phyloP scores from a whole-genome alignment of 805 yeast species.

The Sungouiella thailandica region DNA sequence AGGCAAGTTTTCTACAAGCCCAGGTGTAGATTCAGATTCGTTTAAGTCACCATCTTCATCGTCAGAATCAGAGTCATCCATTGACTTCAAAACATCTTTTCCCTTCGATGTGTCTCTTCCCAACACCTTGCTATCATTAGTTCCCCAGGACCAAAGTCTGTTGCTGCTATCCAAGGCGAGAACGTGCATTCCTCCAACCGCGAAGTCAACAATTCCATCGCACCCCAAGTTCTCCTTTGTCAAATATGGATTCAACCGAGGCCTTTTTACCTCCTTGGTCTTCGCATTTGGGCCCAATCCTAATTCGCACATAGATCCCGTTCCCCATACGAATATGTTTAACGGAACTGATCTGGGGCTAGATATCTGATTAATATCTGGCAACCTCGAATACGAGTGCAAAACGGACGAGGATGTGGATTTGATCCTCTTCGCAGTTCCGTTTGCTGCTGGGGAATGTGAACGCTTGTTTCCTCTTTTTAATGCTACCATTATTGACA shows the following conservation, averaged over 20 bases:
- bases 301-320: conserved; percentile 95
- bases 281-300: conserved; percentile 95
- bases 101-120: conserved; percentile 76
- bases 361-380: conserved; percentile 40
- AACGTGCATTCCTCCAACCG: conserved; percentile 96
- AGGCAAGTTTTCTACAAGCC: conserved; percentile 66
- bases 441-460: conserved; percentile 15
- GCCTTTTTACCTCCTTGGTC: conserved; percentile 92
- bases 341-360: conserved; percentile 42
- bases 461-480: conserved; percentile 29
- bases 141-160: conserved; percentile 97
- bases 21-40: conserved; percentile 86
- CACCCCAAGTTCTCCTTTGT: conserved; percentile 43
- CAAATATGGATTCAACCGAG: conserved; percentile 80
- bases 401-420: conserved; percentile 39
- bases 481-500: conserved; percentile 46
- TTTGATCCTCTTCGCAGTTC: conserved; percentile 20
- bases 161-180: conserved; percentile 75
- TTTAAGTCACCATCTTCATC: conserved; percentile 77
- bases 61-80: conserved; percentile 59
- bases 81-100: conserved; percentile 61
- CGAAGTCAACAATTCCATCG: conserved; percentile 74
- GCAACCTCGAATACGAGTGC: conserved; percentile 45
- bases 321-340: conserved; percentile 90
- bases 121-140: conserved; percentile 84